phyloP scores from a whole-genome alignment of 768 basidiomycete species.

The Tricholoma sp. region DNA sequence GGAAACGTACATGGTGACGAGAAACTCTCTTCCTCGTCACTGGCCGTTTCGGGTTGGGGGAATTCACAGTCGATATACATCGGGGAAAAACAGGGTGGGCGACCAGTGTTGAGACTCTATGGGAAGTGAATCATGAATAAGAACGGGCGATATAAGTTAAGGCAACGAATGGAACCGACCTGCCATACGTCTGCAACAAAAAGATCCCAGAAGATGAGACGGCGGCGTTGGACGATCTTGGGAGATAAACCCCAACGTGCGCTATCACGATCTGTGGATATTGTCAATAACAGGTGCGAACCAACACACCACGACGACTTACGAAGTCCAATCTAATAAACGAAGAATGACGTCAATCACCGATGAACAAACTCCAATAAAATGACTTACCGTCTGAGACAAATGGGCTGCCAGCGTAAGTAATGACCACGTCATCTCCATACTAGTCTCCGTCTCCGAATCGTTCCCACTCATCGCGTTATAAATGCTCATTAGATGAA shows the following conservation, averaged over 20 bases:
- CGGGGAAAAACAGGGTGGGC: conserved; percentile 63
- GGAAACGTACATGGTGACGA: conserved; percentile 27
- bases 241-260: conserved; percentile 57
- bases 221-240: conserved; percentile 59
- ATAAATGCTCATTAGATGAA: conserved; percentile 66
- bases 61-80: conserved; percentile 64
- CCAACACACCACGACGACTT: conserved; percentile 21
- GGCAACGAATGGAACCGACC: conserved; percentile 26
- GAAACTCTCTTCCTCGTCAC: conserved; percentile 24
- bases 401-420: conserved; percentile 62
- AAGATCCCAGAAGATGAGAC: conserved; percentile 74
- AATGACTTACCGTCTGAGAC: conserved; percentile 51
- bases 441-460: conserved; percentile 55
- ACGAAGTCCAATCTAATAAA: conserved; percentile 60
- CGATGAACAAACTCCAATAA: not conserved
- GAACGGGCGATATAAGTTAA: not conserved
- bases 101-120: conserved; percentile 64
- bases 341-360: not conserved
- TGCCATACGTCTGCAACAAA: conserved; percentile 69
- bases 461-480: conserved; percentile 67
- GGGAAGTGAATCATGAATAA: not conserved
- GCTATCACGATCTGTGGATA: conserved; percentile 54
- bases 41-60: conserved; percentile 37
- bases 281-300: not conserved
- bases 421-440: conserved; percentile 69